Conservation (phyloP, 2,329 filamentous ascomycete genomes). For the Emmonsiellopsis sp. region DNA sequence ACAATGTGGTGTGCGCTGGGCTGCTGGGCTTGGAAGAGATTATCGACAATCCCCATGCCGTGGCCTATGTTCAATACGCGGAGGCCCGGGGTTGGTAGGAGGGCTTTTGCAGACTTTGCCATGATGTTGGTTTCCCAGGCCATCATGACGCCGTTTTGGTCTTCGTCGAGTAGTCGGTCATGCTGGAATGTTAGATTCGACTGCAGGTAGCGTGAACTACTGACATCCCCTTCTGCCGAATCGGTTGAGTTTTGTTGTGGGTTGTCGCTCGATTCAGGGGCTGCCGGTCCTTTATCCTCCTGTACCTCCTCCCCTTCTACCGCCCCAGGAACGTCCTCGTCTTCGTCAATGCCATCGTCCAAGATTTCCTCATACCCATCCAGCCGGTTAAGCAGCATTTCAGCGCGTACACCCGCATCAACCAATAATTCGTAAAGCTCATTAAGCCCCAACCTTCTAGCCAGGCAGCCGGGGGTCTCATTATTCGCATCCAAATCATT, state of each 20-base stretch:
- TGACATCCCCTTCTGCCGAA: slow-evolving; percentile 37
- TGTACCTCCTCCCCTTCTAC: slow-evolving; percentile 28
- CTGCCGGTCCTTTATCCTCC: slow-evolving; percentile 7
- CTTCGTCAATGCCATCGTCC: slow-evolving; percentile 37
- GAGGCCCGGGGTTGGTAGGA: slow-evolving; percentile 54
- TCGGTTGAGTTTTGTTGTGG: slow-evolving; percentile 8
- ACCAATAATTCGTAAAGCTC: slow-evolving; percentile 75
- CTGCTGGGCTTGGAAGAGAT: slow-evolving; percentile 59
- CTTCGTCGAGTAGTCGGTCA: slow-evolving; percentile 61
- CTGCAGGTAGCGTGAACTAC: slow-evolving; percentile 59
- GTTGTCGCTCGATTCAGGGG: slow-evolving; percentile 19
- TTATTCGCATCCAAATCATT: slow-evolving; percentile 81
- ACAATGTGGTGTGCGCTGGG: slow-evolving; percentile 72
- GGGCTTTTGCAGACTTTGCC: slow-evolving; percentile 61
- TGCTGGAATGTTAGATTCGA: slow-evolving; percentile 57
- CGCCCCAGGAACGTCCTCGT: slow-evolving; percentile 23
- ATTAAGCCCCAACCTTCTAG: slow-evolving; percentile 56
- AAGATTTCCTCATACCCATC: slow-evolving; percentile 68
- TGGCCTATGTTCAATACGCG: slow-evolving; percentile 79
- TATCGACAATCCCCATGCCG: slow-evolving; percentile 83
- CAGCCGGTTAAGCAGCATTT: slow-evolving; percentile 73
- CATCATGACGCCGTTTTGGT: slow-evolving; percentile 88
- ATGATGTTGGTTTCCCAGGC: slow-evolving; percentile 84
- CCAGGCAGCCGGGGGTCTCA: slow-evolving; percentile 88
- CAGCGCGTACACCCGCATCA: slow-evolving; percentile 81